Evolutionary conservation across 2,329 filamentous ascomycete genomes (phyloP).

Genomic region (Microcera coccophila): DNA sequence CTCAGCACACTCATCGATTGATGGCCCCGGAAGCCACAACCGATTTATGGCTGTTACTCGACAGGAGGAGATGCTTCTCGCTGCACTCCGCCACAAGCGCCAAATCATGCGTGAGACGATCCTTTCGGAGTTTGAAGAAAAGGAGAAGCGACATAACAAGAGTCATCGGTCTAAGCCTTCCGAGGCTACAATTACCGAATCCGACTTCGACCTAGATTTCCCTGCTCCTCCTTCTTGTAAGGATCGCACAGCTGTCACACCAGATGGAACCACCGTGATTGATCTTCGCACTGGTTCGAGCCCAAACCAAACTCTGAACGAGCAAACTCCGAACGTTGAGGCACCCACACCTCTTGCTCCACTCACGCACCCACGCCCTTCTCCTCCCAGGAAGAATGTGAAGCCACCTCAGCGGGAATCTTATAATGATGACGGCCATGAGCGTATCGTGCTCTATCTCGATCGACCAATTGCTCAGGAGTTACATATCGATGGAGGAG

Average conservation of each 20-base stretch:
- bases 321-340: not conserved
- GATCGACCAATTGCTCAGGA: conserved; percentile 25
- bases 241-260: conserved; percentile 21
- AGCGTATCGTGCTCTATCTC: conserved; percentile 28
- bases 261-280: conserved; percentile 23
- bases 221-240: conserved; percentile 32
- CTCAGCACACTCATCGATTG: conserved; percentile 36
- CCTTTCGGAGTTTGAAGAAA: conserved; percentile 38
- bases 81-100: conserved; percentile 54
- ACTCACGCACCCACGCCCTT: conserved; percentile 2
- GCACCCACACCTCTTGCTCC: not conserved
- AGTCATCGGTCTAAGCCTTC: conserved; percentile 28
- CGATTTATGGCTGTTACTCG: conserved; percentile 56
- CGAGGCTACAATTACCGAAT: conserved; percentile 29
- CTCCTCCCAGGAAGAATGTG: conserved; percentile 11
- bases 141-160: conserved; percentile 12
- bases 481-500: conserved; percentile 18
- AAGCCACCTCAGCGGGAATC: conserved; percentile 6
- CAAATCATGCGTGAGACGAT: conserved; percentile 51
- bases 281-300: conserved; percentile 15
- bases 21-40: conserved; percentile 28
- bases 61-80: conserved; percentile 56
- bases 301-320: not conserved
- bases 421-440: conserved; percentile 14
- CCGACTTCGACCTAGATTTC: conserved; percentile 33